Evolutionary conservation across 2,329 filamentous ascomycete genomes (phyloP).

Genomic region (Colletotrichum sp.): DNA sequence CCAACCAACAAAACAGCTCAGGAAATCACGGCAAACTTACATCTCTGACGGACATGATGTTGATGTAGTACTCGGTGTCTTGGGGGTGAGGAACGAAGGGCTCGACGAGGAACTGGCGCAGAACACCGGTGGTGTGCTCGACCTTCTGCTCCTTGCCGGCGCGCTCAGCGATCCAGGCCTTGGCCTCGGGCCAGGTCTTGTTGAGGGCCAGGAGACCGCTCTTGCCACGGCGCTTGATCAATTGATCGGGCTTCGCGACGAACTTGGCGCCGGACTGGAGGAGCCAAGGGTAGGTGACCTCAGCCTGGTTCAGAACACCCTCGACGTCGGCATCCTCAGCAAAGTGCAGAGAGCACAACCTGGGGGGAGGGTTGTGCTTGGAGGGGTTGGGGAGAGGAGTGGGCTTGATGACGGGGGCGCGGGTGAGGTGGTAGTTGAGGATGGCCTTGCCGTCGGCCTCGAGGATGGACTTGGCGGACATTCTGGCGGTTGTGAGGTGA

Average conservation of each 20-base stretch:
- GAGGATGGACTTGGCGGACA: conserved; percentile 86
- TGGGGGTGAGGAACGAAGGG: conserved; percentile 96
- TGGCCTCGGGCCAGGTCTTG: conserved; percentile 95
- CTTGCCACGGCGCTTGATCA: conserved; percentile 99
- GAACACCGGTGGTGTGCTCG: conserved; percentile 85
- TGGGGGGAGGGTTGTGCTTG: conserved; percentile 91
- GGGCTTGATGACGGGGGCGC: conserved; percentile 96
- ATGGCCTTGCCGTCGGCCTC: conserved; percentile 99
- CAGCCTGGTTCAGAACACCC: conserved; percentile 90
- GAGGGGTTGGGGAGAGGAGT: conserved; percentile 84
- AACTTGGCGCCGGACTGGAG: conserved; percentile 85
- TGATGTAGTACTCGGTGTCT: conserved; percentile 99
- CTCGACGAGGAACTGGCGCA: conserved; percentile 97
- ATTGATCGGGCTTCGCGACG: conserved; percentile 98
- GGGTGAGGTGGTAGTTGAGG: conserved; percentile 99
- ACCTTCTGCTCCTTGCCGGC: conserved; percentile 93
- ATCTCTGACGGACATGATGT: conserved; percentile 99
- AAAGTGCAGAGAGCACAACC: conserved; percentile 92
- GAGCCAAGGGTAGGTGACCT: conserved; percentile 97
- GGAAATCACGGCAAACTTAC: conserved; percentile 64
- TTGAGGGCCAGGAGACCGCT: conserved; percentile 95
- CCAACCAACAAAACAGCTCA: conserved; percentile 12
- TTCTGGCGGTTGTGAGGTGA: conserved; percentile 31
- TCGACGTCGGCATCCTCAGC: conserved; percentile 84
- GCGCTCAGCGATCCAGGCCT: conserved; percentile 90